Evolutionary conservation across 306 rosid genomes (phyloP), one percentile per base, ranked within the genome.

Genomic region (Prosopis cineraria): DNA sequence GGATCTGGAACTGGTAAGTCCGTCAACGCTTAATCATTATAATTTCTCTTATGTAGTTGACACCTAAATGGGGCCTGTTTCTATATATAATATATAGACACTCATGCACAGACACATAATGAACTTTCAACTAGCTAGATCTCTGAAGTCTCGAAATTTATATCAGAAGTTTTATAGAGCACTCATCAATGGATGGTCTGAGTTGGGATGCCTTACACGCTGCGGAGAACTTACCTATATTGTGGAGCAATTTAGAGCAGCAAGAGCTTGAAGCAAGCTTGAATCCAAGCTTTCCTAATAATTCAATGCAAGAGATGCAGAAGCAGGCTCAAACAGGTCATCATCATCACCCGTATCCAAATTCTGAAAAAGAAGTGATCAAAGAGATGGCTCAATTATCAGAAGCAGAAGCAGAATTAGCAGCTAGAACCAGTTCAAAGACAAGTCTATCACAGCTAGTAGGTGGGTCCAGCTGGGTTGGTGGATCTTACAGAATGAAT

Each of bases 181-280:
- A 34, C 74, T 48, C 48, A 77, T 44, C 68, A 24, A 93, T 94
- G 98, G 97, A 91, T 68, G 81, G 83, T 78, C 40, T 86, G 80
- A 88, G 80, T 36, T 92, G 98, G 98, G 86, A 83, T 80, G 87
- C 81, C 20, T 83, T 93, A 14, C 85, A 79, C 70, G 76, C 73
- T 39, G 73, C 73, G 44, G 77, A 63, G 37, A 90, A 82, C 81
- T 58, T 81, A 24, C 62, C 84, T 7, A 84, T 83, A 53, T 60
- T 84, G 53, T 91, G 97, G 93, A 87, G 79, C 76, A 79, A 68
- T 37, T 85, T 79, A 62, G 91, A 87, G 43, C 88, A 78, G 19
- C 88, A 82, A 67, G 88, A 84, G 5, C 79, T 87, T 70, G 93
- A 87, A 79, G 85, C 82, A 78, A 85, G 72, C 83, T 60, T 84